Base-by-base conservation (phyloP, 2,329 filamentous ascomycete genomes). In the Talaromyces sp. region DNA sequence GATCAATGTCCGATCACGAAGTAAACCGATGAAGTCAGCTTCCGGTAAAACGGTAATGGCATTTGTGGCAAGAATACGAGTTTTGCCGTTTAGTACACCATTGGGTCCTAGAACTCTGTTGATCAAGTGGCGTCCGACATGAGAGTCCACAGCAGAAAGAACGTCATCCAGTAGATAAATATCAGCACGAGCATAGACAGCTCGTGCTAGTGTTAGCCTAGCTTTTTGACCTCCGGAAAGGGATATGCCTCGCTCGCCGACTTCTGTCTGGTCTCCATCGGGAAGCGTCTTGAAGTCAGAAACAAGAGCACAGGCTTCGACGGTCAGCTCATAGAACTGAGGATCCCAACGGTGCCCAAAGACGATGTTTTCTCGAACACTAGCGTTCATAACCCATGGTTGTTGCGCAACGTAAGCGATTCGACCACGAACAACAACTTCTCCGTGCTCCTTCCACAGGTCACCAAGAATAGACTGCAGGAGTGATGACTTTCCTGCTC, bases 311-410 rank as follows among this genome's bases (percentile, higher is more conserved):
- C 96, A 99, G 47, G 95, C 94, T 72, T 91, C 88, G 57, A 99
- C 83, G 0, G 94, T 97, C 70, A 90, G 88, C 61, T 98, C 91
- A 77, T 99, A 99, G 76, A 99, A 99, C 33, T 89, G 85, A 5
- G 93, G 88, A 75, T 99, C 94, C 82, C 90, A 97, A 54, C 91
- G 88, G 77, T 99, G 92, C 1, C 95, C 95, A 71, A 99, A 99
- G 4, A 97, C 83, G 68, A 99, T 96, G 72, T 99, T 99, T 72
- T 99, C 95, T 69, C 92, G 91, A 61, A 99, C 93, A 33, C 91
- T 96, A 8, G 95, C 95, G 72, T 99, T 99, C 88, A 98, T 94
- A 58, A 99, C 90, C 95, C 96, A 99, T 23, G 92, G 82, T 70
- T 91, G 88, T 75, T 99, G 96, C 16, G 92, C 91, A 62, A 96